Conservation (phyloP, 106 monocot genomes). For the Platanthera zijinensis region DNA sequence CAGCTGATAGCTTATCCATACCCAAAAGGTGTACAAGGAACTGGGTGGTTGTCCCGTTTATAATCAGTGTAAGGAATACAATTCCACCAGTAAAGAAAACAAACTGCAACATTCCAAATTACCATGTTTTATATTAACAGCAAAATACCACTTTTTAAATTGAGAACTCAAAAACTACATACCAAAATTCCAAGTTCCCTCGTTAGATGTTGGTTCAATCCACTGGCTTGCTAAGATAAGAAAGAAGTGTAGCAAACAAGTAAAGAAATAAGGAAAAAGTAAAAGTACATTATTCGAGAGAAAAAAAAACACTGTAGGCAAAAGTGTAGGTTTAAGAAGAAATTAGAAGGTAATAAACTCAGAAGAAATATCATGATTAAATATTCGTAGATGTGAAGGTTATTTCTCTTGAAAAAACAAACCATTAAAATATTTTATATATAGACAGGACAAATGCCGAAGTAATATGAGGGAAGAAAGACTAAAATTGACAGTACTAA, state of each 20-base stretch:
- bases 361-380: neutral
- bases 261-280: neutral
- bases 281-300: neutral
- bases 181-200: constrained; percentile 88
- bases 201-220: constrained; percentile 29
- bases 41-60: constrained; percentile 95
- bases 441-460: no score
- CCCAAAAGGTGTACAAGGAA: constrained; percentile 59
- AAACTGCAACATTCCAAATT: constrained; percentile 44
- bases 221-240: constrained; percentile 62
- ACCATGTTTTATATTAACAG: neutral
- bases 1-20: constrained; percentile 76
- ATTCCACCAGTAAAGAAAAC: constrained; percentile 98
- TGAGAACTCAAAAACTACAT: constrained; percentile 14
- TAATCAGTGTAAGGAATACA: constrained; percentile 78
- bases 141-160: neutral
- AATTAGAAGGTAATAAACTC: neutral
- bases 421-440: no score
- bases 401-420: no score
- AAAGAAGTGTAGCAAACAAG: neutral
- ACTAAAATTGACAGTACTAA: no score
- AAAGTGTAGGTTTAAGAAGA: neutral
- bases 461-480: no score
- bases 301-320: neutral
- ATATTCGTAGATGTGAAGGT: no score